Evolutionary conservation across 1,284 basidiomycete species (phyloP).

Genomic region (Cutaneotrichosporon sp.): DNA sequence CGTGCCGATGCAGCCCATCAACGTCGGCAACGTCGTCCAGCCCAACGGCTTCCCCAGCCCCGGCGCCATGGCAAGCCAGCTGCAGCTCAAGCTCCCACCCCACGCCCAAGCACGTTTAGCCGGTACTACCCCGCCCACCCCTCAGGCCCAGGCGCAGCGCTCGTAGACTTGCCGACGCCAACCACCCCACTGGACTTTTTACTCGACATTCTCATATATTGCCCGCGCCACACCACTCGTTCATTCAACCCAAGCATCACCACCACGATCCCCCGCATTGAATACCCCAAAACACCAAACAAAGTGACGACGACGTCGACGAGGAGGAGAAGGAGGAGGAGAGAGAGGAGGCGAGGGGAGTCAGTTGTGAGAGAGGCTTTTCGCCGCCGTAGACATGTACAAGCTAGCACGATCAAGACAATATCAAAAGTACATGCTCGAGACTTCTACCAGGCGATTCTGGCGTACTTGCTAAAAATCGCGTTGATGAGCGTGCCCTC

Average conservation of each 20-base stretch:
- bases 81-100: constrained; percentile 47
- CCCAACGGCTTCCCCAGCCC: constrained; percentile 15
- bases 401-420: no score
- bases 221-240: neutral
- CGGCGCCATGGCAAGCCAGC: constrained; percentile 31
- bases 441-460: constrained; percentile 31
- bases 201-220: neutral
- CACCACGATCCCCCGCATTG: constrained; percentile 13
- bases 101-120: constrained; percentile 47
- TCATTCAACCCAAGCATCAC: neutral
- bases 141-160: constrained; percentile 29
- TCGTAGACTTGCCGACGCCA: constrained; percentile 12
- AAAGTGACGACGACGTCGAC: constrained; percentile 1
- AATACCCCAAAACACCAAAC: constrained; percentile 11
- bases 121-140: constrained; percentile 19
- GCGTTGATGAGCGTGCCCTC: constrained; percentile 40
- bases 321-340: no score
- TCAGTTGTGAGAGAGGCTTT: neutral
- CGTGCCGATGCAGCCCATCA: constrained; percentile 5
- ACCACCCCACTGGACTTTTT: neutral
- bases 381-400: constrained; percentile 1
- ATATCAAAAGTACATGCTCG: no score
- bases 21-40: constrained; percentile 9
- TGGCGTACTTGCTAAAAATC: constrained; percentile 49
- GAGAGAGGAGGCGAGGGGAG: neutral